These are phyloP conservation scores for Oryza nivara DNA, from an alignment of 176 grass and related monocot genomes.

Conservation along the genomic window DNA sequence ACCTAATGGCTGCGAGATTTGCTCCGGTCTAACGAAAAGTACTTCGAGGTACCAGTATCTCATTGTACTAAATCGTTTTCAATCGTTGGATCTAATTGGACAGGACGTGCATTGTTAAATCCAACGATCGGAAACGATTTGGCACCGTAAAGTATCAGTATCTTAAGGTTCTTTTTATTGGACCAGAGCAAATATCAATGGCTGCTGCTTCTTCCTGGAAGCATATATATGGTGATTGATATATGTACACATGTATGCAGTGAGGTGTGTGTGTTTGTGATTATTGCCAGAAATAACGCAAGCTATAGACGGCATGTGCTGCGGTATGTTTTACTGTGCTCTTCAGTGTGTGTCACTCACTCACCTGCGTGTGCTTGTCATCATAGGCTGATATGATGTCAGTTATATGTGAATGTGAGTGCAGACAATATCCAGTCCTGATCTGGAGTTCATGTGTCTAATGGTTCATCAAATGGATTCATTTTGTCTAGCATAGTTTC, in stretches of 20 bases:
- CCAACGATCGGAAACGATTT: no score
- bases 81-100: no score
- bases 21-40: no score
- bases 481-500: no score
- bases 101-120: no score
- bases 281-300: neutral
- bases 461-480: no score
- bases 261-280: neutral
- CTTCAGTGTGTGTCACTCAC: neutral
- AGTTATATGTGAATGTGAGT: neutral
- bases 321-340: neutral
- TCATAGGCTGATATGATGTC: neutral
- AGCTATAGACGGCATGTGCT: neutral
- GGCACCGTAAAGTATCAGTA: no score
- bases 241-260: neutral
- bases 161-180: no score
- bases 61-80: no score
- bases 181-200: no score
- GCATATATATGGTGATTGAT: neutral
- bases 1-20: neutral
- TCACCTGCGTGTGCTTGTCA: neutral
- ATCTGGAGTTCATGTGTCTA: neutral
- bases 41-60: no score
- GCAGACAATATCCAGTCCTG: neutral
- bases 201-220: neutral